phyloP scores from a whole-genome alignment of 2,329 filamentous ascomycete species.

The Eutypella sp. region DNA sequence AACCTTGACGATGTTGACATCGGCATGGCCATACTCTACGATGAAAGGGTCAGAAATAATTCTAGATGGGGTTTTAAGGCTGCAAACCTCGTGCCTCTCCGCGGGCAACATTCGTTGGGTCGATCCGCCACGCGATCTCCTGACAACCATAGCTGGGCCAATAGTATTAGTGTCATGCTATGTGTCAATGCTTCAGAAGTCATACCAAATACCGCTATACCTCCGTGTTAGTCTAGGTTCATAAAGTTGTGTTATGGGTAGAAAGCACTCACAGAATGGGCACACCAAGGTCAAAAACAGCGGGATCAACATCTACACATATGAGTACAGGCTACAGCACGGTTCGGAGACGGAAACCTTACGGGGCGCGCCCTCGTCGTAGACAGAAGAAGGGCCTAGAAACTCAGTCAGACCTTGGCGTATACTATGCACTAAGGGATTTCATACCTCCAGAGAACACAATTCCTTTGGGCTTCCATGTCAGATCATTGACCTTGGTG shows the following conservation, averaged over 20 bases:
- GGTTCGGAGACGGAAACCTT: constrained; percentile 14
- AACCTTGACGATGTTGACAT: constrained; percentile 56
- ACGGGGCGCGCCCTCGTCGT: constrained; percentile 65
- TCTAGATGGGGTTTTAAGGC: neutral
- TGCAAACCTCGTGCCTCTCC: constrained; percentile 48
- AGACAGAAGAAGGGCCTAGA: constrained; percentile 62
- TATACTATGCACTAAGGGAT: neutral
- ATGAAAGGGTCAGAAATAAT: constrained; percentile 5
- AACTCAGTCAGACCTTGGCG: constrained; percentile 2
- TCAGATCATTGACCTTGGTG: constrained; percentile 70
- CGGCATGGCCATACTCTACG: constrained; percentile 65
- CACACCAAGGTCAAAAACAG: constrained; percentile 70
- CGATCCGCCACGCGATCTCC: constrained; percentile 68
- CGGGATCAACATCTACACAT: constrained; percentile 63
- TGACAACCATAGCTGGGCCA: constrained; percentile 44
- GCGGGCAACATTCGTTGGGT: constrained; percentile 60
- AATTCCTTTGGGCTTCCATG: constrained; percentile 78
- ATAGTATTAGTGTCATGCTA: constrained; percentile 24
- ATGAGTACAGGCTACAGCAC: constrained; percentile 5
- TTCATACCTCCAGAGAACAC: constrained; percentile 68
- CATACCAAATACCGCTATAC: constrained; percentile 23
- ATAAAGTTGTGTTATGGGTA: neutral
- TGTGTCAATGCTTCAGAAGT: constrained; percentile 22
- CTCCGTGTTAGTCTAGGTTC: constrained; percentile 11
- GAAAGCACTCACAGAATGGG: constrained; percentile 34